Base-by-base conservation (phyloP, 2,329 filamentous ascomycete species). In the Lasiodiplodia gonubiensis region DNA sequence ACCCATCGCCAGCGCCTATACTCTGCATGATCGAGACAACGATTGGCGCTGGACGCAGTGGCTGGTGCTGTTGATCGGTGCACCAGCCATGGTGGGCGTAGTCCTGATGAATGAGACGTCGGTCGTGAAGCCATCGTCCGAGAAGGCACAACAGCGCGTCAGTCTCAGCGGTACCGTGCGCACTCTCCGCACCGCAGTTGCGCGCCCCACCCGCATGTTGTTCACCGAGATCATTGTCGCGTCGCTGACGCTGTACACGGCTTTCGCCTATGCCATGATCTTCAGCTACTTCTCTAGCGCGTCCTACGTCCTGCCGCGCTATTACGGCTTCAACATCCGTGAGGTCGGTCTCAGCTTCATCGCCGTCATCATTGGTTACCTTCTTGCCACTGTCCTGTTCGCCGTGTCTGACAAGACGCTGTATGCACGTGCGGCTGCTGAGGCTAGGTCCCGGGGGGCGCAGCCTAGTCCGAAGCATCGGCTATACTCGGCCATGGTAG, bases 1-100 rank as follows among this genome's bases (percentile, higher is more conserved):
- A 0, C 90, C 90, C 6, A 88, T 91, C 55, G 85, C 91, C 60
- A 90, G 90, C 61, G 89, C 89, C 21, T 92, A 88, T 80, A 90
- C 51, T 1, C 25, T 54, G 30, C 7, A n/a, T 16, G 25, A 16
- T 3, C 25, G 14, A 16, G 51, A 12, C 90, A 80, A 80, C 64
- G 74, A 73, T 39, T 84, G 80, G 79, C 74, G 77, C 4, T 84
- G 77, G 77, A 76, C 74, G 1, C 78, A 82, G 70, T 84, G 81
- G 81, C 76, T 75, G 67, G 80, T 78, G 30, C 74, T 83, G 16
- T 77, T 83, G 70, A 74, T 82, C 68, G 74, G 77, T 0, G 68
- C 80, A 2, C 74, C 75, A 7, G 75, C 78, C 1, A 79, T 76
- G 54, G n/a, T 80, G 21, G 67, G 73, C 1, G 69, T 83, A 0